Conservation (phyloP, 495 filamentous ascomycete genomes). For the Xylaria curta region DNA sequence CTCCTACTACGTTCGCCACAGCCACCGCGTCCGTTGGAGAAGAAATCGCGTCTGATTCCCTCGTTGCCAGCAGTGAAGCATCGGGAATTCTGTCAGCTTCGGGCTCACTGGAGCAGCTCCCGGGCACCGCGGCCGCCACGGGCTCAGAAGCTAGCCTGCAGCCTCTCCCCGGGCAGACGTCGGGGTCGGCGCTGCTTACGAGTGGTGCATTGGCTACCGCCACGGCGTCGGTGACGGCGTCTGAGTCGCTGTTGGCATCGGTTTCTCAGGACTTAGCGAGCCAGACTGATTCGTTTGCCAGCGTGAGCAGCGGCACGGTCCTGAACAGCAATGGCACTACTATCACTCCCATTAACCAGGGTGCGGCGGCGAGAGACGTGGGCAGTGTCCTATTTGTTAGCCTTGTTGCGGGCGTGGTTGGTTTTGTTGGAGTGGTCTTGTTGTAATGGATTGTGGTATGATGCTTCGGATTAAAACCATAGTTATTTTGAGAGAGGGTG, state of each 20-base stretch:
- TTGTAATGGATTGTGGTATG: slow-evolving; percentile 4
- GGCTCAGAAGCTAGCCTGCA: slow-evolving; percentile 6
- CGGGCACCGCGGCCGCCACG: slow-evolving; percentile 26
- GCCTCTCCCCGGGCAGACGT: slow-evolving; percentile 5
- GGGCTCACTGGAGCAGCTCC: slow-evolving; percentile 28
- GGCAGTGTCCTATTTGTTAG: slow-evolving; percentile 9
- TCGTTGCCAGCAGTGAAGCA: neutral
- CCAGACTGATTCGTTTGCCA: slow-evolving; percentile 4
- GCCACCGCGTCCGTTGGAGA: neutral
- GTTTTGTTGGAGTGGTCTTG: slow-evolving; percentile 6
- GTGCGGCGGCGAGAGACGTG: slow-evolving; percentile 7
- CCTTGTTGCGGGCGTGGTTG: slow-evolving; percentile 7
- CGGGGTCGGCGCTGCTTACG: neutral
- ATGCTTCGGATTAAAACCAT: neutral
- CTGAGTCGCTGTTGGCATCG: neutral
- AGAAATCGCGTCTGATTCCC: neutral
- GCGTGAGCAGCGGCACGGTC: neutral
- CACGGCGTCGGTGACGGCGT: slow-evolving; percentile 8
- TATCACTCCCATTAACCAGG: neutral
- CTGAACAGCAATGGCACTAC: slow-evolving; percentile 10
- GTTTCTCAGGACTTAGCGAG: slow-evolving; percentile 7
- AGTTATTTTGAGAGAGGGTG: neutral
- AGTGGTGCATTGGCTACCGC: slow-evolving; percentile 9
- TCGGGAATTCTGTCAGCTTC: neutral
- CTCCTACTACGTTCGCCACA: neutral